Evolutionary conservation across 2,329 filamentous ascomycete species (phyloP), one percentile per base, ranked within the genome.

Genomic region (Colletotrichum eleusines): DNA sequence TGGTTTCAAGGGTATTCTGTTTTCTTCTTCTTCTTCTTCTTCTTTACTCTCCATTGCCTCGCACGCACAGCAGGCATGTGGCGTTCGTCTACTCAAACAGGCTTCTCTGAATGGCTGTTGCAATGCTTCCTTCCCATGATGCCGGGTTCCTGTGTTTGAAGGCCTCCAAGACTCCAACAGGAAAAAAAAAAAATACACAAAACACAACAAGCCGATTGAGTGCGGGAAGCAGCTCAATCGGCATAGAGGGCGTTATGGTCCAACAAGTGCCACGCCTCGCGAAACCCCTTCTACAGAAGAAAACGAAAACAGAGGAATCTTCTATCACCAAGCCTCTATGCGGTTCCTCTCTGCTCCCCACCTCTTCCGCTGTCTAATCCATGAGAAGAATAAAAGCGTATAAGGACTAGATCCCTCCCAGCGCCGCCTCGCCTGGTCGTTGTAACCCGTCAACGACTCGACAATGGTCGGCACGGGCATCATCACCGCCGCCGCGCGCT

Each of bases 11-110:
- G 69, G 69, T 72, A 72, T 72, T n/a, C 60, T 70, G 57, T 38
- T 69, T 64, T 42, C 20, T 20, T 20, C 16, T 20, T 20, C 2
- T n/a, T n/a, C 42, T 9, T 44, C 38, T 44, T n/a, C 18, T 44
- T n/a, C 42, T 44, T 44, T n/a, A 4, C 18, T 44, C 9, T n/a
- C 42, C 42, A 46, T 62, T 67, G 63, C 44, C 68, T 35, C 50
- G n/a, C 57, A 11, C 63, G 63, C 55, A n/a, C 50, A 51, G 18
- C 35, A 61, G 28, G 26, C 18, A 50, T 54, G 40, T 54, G 59
- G 42, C 62, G 53, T 54, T 33, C 46, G 28, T 69, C 59, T 73
- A 69, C 63, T 72, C 68, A 48, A 65, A 69, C 69, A 73, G 55
- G 60, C 18, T 72, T 38, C n/a, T 51, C 58, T 61, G 63, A 62